Evolutionary conservation across 164 flowering plant species (phyloP), one percentile per base, ranked within the genome.

Genomic region (Pachysandra terminalis): DNA sequence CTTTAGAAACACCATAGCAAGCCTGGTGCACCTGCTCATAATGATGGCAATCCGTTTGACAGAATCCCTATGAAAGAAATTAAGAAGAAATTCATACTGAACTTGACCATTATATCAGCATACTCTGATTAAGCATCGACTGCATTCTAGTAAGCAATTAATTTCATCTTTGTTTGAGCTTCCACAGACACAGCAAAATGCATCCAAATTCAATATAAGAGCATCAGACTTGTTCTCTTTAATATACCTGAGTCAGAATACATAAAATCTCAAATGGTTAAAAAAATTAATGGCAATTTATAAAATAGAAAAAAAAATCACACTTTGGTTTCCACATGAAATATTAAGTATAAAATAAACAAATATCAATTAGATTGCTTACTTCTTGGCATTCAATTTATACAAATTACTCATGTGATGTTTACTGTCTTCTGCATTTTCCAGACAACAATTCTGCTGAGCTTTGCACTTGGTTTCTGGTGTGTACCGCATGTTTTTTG

Each of bases 101-200:
- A 35, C 59, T 55, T 24, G 56, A 66, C 52, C 22, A 32, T 9
- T 10, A 22, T 21, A 57, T 56, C 48, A 25, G 66, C 78, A 67
- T 76, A 87, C 92, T 74, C 63, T 78, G 73, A 85, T 80, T 35
- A 66, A 71, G 78, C 86, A 87, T 63, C 59, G 70, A 60, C 68
- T 75, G 68, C 89, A 85, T 75, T 84, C 79, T 64, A 85, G 54
- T 73, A 87, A 74, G 63, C 74, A 59, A 70, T 85, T 81, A 32
- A 61, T 17, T 55, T 79, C 86, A 77, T 82, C 83, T 59, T 75
- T 77, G 65, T 80, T 70, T 63, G 83, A 80, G 71, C 79, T 74
- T 74, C 87, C 87, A 79, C 92, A 87, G 53, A 85, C 89, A 71
- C 84, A 79, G 79, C 88, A 85, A 56, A 72, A 78, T 52, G 74